Percentiles rank a stretch among this genome's conserved stretches.
Evolutionary conservation across 495 filamentous ascomycete species (phyloP).

Genomic region (Penicillium simplicissimum): DNA sequence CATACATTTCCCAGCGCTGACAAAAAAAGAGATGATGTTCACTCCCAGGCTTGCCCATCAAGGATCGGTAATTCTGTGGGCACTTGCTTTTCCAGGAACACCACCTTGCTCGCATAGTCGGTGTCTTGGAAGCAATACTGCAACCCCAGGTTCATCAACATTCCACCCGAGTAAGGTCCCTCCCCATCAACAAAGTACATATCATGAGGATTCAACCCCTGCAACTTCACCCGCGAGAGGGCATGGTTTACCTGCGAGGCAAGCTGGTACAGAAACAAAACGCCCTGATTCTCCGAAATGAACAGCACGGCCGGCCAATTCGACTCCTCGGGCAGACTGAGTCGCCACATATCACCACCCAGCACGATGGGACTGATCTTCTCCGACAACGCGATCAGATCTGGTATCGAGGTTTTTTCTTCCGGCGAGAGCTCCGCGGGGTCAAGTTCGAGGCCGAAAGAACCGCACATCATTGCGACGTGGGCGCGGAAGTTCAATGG

Average conservation of each 20-base stretch:
- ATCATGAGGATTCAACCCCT: background rate
- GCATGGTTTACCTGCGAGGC: background rate
- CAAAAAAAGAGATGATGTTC: background rate
- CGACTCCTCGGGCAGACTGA: background rate
- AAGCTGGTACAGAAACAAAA: background rate
- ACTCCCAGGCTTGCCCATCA: background rate
- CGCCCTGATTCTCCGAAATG: background rate
- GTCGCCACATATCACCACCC: background rate
- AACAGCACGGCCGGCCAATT: background rate
- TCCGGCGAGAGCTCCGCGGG: background rate
- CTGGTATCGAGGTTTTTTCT: background rate
- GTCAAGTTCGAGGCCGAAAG: background rate
- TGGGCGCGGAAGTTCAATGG: background rate
- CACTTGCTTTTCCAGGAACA: background rate
- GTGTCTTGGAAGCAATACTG: background rate
- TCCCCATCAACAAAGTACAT: background rate
- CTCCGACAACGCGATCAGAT: background rate
- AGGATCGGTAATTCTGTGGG: background rate
- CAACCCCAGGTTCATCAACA: background rate
- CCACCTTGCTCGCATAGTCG: background rate
- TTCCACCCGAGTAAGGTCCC: background rate
- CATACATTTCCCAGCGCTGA: too few relatives aligned
- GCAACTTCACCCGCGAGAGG: background rate
- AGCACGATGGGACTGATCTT: background rate
- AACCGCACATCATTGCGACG: background rate